Evolutionary conservation across 2,329 filamentous ascomycete species (phyloP), one percentile per base, ranked within the genome.

Genomic region (Trichoderma harzianum): DNA sequence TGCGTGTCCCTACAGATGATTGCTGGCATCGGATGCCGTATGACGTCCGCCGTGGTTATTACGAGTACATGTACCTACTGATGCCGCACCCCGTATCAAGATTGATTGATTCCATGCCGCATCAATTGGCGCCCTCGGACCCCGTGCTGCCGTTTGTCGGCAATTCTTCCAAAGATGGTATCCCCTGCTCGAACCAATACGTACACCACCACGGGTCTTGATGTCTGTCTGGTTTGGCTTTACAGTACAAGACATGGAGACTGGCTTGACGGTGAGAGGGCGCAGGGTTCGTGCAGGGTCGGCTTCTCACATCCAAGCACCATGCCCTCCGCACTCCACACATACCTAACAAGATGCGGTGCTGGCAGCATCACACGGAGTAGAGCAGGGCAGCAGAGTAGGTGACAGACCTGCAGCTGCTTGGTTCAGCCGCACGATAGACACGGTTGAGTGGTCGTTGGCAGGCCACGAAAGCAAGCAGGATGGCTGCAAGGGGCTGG

Each of bases 211-310:
- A 30, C 51, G 14, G 14, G 64, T 24, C 32, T 28, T 58, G 47
- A 21, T 57, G 32, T 67, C 34, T 57, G 32, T 67, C 34, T 65
- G 39, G n/a, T 36, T 6, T 36, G 34, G 10, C 21, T n/a, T 39
- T 11, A 18, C 36, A 18, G 16, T 18, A 14, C 47, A 43, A 16
- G 16, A 5, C 39, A 34, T 18, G 36, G 16, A 39, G 16, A 30
- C 28, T 11, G 62, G 43, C 53, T 67, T 21, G 51, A 67, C 64
- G 64, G 64, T 67, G 51, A 67, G 64, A 67, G n/a, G 43, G 32
- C 30, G 51, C 34, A 58, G 64, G 64, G 51, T 58, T 67, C 34
- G 64, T 58, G 53, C 64, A 67, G 64, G 64, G 16, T 4, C 64
- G 36, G 24, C 32, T 28, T 32, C 34, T 67, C 34, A 28, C n/a